Evolutionary conservation across 768 basidiomycete genomes (phyloP).

Genomic region (Collybia mongolica): DNA sequence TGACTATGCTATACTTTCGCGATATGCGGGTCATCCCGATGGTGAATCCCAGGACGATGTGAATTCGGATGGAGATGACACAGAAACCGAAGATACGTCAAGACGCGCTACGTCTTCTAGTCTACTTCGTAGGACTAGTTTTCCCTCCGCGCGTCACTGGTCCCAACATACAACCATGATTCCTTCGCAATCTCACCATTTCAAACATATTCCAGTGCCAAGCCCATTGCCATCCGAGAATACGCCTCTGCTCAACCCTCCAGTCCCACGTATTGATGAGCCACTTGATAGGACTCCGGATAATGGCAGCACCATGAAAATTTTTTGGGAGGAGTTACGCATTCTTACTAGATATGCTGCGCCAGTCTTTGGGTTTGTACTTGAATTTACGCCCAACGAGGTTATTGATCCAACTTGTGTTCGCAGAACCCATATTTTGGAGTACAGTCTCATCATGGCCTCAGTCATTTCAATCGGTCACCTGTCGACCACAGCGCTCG

Average conservation of each 20-base stretch:
- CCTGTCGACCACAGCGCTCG: conserved; percentile 84
- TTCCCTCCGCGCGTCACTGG: conserved; percentile 12
- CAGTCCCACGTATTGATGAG: conserved; percentile 61
- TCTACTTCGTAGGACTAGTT: conserved; percentile 3
- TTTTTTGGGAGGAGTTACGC: conserved; percentile 57
- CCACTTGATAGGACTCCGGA: conserved; percentile 28
- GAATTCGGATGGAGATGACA: conserved; percentile 16
- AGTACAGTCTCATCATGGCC: conserved; percentile 83
- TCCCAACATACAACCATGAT: conserved; percentile 11
- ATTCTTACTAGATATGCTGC: conserved; percentile 64
- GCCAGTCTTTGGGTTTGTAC: conserved; percentile 68
- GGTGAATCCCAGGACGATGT: conserved; percentile 11
- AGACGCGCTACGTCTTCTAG: conserved; percentile 1
- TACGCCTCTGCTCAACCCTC: conserved; percentile 58
- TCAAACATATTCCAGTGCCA: conserved; percentile 10
- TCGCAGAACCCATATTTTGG: conserved; percentile 70
- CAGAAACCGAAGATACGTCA: background rate
- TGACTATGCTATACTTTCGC: conserved; percentile 63
- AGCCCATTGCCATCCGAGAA: conserved; percentile 36
- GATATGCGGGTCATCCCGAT: conserved; percentile 34
- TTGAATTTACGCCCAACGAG: background rate
- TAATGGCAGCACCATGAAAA: conserved; percentile 20
- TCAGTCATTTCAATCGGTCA: conserved; percentile 90
- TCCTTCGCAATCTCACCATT: conserved; percentile 3
- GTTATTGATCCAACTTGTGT: background rate